Conservation (phyloP, 805 yeast species). For the Teunomyces stri region DNA sequence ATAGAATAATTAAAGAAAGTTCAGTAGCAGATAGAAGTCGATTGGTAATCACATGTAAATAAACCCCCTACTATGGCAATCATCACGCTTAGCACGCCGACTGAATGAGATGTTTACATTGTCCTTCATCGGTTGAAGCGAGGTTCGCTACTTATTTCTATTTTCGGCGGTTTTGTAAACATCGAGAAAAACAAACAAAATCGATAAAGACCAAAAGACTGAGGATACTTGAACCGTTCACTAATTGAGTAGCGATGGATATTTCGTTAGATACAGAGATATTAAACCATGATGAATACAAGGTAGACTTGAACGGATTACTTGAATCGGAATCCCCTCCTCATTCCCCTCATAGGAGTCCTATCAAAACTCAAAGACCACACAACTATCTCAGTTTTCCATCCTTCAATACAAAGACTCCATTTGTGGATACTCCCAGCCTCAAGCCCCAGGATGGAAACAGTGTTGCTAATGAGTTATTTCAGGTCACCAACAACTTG, state of each 20-base stretch:
- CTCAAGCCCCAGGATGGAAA: constrained; percentile 7
- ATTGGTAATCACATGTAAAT: not conserved
- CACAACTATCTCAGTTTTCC: constrained; percentile 1
- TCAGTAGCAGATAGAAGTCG: no score
- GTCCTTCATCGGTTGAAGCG: not conserved
- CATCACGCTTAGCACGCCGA: not conserved
- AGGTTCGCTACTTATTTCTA: not conserved
- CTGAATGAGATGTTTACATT: not conserved
- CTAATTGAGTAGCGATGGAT: not conserved
- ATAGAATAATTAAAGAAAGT: no score
- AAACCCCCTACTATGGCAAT: no score
- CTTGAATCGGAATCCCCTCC: constrained; percentile 7
- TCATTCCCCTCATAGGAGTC: constrained; percentile 1
- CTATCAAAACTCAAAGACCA: constrained; percentile 1
- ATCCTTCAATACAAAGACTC: not conserved
- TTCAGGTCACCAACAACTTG: constrained; percentile 21
- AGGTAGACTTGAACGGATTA: constrained; percentile 18
- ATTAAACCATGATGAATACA: constrained; percentile 17
- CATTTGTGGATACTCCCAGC: constrained; percentile 3
- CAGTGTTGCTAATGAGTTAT: constrained; percentile 27
- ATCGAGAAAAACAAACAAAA: constrained; percentile 3
- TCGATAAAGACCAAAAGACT: not conserved
- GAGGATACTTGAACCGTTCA: not conserved
- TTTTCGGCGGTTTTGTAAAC: constrained; percentile 9
- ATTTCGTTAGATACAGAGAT: constrained; percentile 2